Evolutionary conservation across 2,329 filamentous ascomycete species (phyloP).

Genomic region (Botrytis fragariae): DNA sequence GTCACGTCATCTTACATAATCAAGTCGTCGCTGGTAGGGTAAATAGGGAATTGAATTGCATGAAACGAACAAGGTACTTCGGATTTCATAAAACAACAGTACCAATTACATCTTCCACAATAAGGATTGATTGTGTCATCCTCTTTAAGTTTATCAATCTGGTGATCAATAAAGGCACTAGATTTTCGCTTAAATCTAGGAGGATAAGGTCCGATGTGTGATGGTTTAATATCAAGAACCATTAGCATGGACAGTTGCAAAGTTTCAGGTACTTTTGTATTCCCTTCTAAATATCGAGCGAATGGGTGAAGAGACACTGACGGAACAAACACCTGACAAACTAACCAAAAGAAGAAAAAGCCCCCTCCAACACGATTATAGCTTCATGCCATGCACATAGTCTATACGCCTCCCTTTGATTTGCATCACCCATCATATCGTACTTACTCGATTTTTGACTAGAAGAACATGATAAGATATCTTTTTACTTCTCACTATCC

Average conservation of each 20-base stretch:
- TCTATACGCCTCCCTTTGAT: not conserved
- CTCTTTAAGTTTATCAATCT: not conserved
- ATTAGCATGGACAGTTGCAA: not conserved
- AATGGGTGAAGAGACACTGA: not conserved
- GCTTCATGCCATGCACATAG: not conserved
- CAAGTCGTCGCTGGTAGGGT: not conserved
- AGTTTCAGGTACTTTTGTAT: not conserved
- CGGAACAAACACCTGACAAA: not conserved
- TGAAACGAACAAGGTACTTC: not conserved
- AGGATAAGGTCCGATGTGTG: not conserved
- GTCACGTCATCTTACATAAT: conserved; percentile 10
- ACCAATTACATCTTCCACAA: not conserved
- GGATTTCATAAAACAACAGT: not conserved
- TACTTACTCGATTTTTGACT: not conserved
- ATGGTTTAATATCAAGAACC: too few relatives aligned
- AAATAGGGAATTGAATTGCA: not conserved
- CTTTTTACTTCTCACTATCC: too few relatives aligned
- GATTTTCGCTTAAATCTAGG: not conserved
- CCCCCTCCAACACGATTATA: not conserved
- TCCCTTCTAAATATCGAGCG: not conserved
- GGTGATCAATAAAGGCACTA: not conserved
- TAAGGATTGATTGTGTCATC: not conserved
- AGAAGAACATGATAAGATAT: not conserved
- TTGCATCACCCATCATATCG: not conserved
- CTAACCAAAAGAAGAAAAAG: not conserved